Evolutionary conservation across 2,329 filamentous ascomycete genomes (phyloP).

Genomic region (Tolypocladium sp.): DNA sequence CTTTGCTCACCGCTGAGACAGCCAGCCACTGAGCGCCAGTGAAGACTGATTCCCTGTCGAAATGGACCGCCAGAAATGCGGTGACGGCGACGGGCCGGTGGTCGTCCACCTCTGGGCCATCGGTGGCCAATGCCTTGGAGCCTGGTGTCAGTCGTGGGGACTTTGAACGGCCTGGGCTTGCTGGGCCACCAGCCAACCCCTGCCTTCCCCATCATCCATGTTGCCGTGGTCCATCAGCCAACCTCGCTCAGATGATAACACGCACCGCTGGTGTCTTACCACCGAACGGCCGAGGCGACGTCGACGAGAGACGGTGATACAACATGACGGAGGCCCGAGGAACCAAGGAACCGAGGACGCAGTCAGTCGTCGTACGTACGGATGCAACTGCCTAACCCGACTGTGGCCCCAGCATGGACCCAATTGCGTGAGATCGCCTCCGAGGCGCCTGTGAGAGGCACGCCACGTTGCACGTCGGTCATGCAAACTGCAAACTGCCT

Average conservation of each 20-base stretch:
- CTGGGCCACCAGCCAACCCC: neutral
- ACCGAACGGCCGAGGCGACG: neutral
- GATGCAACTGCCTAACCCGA: neutral
- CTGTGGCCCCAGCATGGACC: neutral
- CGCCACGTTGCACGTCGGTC: slow-evolving; percentile 25
- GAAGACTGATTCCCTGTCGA: neutral
- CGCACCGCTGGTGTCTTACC: neutral
- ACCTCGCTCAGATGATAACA: neutral
- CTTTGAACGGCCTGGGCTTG: neutral
- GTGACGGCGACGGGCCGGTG: neutral
- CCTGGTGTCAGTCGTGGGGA: neutral
- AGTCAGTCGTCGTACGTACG: neutral
- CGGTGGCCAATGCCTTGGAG: neutral
- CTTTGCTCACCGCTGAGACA: neutral
- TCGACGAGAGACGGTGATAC: neutral
- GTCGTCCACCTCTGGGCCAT: neutral
- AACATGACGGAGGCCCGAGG: neutral
- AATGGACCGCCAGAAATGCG: neutral
- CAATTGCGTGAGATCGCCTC: neutral
- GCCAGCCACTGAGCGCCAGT: neutral
- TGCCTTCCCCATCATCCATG: neutral
- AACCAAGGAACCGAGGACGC: neutral
- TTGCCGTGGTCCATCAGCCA: neutral
- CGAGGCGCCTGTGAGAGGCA: slow-evolving; percentile 9
- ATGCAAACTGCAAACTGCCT: slow-evolving; percentile 13